Conservation (phyloP, 106 monocot species). For the Gastrodia elata region DNA sequence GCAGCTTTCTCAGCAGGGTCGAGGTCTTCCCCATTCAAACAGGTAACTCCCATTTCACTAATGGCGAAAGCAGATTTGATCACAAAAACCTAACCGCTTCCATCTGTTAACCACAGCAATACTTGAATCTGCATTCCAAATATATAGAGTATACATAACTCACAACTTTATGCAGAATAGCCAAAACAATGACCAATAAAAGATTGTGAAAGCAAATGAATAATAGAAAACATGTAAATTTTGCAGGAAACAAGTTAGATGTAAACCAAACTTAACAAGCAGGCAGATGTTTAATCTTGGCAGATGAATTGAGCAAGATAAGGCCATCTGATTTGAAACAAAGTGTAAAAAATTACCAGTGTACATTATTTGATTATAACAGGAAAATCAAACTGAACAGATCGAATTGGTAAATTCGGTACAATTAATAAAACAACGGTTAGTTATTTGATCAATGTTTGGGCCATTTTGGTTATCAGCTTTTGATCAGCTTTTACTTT, state of each 20-base stretch:
- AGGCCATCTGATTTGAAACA: no score
- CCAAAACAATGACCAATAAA: not conserved
- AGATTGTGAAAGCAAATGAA: not conserved
- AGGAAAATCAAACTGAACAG: no score
- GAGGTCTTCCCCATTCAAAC: constrained; percentile 1
- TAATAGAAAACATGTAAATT: not conserved
- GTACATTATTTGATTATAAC: no score
- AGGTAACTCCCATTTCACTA: not conserved
- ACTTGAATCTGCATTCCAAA: constrained; percentile 8
- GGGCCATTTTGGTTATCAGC: no score
- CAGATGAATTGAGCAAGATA: no score
- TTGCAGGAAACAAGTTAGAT: not conserved
- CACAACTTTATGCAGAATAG: not conserved
- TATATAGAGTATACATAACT: not conserved
- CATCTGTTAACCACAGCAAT: not conserved
- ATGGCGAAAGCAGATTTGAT: not conserved
- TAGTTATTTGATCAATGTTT: no score
- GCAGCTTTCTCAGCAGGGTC: not conserved
- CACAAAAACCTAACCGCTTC: not conserved
- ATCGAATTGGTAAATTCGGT: no score
- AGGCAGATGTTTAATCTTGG: not conserved
- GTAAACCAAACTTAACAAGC: not conserved
- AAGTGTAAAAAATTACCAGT: no score
- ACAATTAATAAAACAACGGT: no score
- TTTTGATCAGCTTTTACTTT: no score